phyloP scores from a whole-genome alignment of 331 rosid species.

The Acacia concinna region DNA sequence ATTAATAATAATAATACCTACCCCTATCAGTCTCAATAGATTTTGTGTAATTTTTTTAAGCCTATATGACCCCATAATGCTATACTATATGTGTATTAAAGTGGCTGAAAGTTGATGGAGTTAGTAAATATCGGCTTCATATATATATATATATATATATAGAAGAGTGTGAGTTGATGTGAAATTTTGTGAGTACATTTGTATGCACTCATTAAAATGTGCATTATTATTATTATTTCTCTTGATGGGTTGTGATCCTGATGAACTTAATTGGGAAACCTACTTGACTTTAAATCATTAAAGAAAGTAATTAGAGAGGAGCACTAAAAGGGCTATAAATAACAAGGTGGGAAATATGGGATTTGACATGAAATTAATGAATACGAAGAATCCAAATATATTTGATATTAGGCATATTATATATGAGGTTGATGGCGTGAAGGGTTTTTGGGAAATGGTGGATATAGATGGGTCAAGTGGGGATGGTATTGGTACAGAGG shows the following conservation, averaged over 20 bases:
- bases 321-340: background rate
- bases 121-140: background rate
- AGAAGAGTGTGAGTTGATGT: too few species aligned
- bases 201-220: background rate
- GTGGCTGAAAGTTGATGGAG: background rate
- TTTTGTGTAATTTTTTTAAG: background rate
- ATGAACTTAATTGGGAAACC: background rate
- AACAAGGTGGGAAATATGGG: background rate
- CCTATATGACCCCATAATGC: background rate
- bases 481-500: background rate
- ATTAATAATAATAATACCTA: conserved; percentile 4
- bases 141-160: too few species aligned
- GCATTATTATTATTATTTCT: background rate
- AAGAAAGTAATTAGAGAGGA: background rate
- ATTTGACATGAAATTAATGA: background rate
- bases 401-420: background rate
- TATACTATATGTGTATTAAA: background rate
- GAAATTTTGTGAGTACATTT: background rate
- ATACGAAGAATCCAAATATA: background rate
- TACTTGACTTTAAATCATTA: background rate
- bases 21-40: background rate
- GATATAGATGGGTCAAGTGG: background rate
- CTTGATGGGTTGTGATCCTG: background rate
- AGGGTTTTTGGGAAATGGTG: background rate
- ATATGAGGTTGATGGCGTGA: background rate